Evolutionary conservation across 2,329 filamentous ascomycete species (phyloP).

Genomic region (Xylaria sp.): DNA sequence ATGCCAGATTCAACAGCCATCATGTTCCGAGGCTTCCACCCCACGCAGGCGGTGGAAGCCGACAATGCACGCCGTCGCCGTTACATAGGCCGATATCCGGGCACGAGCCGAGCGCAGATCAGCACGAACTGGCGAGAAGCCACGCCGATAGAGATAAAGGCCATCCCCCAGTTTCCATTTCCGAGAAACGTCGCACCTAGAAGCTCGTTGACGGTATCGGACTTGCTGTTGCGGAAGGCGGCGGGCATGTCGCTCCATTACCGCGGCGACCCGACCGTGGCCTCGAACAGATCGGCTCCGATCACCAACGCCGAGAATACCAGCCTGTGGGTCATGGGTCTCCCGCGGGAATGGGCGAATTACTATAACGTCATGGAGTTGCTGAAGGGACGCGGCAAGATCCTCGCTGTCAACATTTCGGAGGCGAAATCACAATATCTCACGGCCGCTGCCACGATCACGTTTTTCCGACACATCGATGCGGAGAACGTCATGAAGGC

Average conservation of each 20-base stretch:
- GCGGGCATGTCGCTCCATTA: slow-evolving; percentile 8
- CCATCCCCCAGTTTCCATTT: no score
- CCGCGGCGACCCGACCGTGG: slow-evolving; percentile 6
- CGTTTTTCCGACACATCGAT: slow-evolving; percentile 10
- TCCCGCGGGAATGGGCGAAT: background rate
- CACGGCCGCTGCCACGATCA: slow-evolving; percentile 2
- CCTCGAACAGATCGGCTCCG: slow-evolving; percentile 4
- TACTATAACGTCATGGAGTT: slow-evolving; percentile 4
- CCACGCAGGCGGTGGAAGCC: background rate
- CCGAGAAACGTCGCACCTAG: background rate
- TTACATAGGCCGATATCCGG: background rate
- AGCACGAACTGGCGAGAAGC: slow-evolving; percentile 1
- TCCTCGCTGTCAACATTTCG: slow-evolving; percentile 2
- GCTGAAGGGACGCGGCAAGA: slow-evolving; percentile 7
- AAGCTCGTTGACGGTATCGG: background rate
- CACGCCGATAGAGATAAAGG: background rate
- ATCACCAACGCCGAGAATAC: slow-evolving; percentile 11
- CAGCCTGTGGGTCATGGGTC: slow-evolving; percentile 5
- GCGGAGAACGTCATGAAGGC: slow-evolving; percentile 2
- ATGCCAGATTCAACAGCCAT: background rate
- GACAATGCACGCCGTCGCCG: background rate
- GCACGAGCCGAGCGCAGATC: background rate
- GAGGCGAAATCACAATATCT: background rate
- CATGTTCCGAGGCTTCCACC: background rate
- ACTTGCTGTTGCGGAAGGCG: background rate